Evolutionary conservation across 1,284 basidiomycete genomes (phyloP).

Genomic region (Jaminaea rosea): DNA sequence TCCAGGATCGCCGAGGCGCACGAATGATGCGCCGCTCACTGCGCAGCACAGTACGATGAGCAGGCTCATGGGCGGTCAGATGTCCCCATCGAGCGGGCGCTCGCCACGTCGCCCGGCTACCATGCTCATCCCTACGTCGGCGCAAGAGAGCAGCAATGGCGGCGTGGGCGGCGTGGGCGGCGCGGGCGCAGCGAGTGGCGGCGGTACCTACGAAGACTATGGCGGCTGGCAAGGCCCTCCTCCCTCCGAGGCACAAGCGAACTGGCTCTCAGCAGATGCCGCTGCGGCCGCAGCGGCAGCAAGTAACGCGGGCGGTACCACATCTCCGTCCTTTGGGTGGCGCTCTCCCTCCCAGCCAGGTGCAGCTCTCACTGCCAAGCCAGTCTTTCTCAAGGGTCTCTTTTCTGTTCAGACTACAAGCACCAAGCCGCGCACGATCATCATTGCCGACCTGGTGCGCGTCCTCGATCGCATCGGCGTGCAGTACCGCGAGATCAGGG

Average conservation of each 20-base stretch:
- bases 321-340: too few species aligned
- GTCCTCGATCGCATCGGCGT: constrained; percentile 90
- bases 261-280: neutral
- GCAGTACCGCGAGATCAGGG: constrained; percentile 78
- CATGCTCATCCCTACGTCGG: neutral
- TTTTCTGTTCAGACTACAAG: constrained; percentile 78
- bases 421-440: constrained; percentile 69
- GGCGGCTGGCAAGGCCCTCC: constrained; percentile 2
- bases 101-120: neutral
- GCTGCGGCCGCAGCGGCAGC: neutral
- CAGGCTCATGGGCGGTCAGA: neutral
- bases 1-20: too few species aligned
- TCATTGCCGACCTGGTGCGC: constrained; percentile 73
- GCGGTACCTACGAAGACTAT: constrained; percentile 2
- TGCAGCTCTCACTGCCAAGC: constrained; percentile 17
- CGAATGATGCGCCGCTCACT: too few species aligned
- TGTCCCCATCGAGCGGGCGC: neutral
- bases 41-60: neutral
- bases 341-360: neutral
- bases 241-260: neutral
- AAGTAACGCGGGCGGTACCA: neutral
- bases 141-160: neutral
- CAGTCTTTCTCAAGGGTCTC: constrained; percentile 48
- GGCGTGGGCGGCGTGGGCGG: neutral
- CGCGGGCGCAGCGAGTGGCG: constrained; percentile 8